Evolutionary conservation across 495 filamentous ascomycete genomes (phyloP).

Genomic region (Daldinia loculata): DNA sequence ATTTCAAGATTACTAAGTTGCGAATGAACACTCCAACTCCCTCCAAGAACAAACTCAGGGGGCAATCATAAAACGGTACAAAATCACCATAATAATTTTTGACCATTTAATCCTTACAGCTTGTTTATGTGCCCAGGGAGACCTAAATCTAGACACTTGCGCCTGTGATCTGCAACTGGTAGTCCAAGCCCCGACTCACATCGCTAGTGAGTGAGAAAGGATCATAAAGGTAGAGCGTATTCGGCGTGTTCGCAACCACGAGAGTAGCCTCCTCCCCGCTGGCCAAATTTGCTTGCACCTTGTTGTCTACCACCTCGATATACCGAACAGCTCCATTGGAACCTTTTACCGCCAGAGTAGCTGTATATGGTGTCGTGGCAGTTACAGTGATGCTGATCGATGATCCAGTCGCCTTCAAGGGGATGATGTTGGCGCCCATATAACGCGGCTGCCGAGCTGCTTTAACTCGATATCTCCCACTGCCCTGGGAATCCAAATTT

Average conservation of each 20-base stretch:
- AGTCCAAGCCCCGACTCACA: constrained; percentile 51
- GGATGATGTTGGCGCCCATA: constrained; percentile 58
- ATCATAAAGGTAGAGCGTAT: constrained; percentile 51
- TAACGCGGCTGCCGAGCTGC: constrained; percentile 52
- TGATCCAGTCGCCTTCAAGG: constrained; percentile 47
- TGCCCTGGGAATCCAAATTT: constrained; percentile 50
- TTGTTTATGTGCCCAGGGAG: neutral
- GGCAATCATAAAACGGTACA: no score
- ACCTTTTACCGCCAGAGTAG: constrained; percentile 47
- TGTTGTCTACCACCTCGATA: constrained; percentile 39
- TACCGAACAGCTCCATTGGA: constrained; percentile 46
- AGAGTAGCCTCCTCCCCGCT: constrained; percentile 53
- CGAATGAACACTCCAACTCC: no score
- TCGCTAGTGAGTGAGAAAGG: constrained; percentile 53
- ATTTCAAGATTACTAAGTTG: no score
- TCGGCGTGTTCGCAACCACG: constrained; percentile 56
- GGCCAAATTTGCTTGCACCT: constrained; percentile 40
- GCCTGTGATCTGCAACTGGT: constrained; percentile 50
- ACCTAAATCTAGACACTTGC: constrained; percentile 28
- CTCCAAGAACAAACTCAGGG: no score
- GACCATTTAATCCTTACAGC: no score
- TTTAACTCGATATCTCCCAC: constrained; percentile 55
- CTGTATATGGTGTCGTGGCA: constrained; percentile 44
- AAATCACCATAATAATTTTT: no score
- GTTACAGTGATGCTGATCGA: constrained; percentile 46